Conservation (phyloP, 768 basidiomycete species). For the Boletus barrowsii region DNA sequence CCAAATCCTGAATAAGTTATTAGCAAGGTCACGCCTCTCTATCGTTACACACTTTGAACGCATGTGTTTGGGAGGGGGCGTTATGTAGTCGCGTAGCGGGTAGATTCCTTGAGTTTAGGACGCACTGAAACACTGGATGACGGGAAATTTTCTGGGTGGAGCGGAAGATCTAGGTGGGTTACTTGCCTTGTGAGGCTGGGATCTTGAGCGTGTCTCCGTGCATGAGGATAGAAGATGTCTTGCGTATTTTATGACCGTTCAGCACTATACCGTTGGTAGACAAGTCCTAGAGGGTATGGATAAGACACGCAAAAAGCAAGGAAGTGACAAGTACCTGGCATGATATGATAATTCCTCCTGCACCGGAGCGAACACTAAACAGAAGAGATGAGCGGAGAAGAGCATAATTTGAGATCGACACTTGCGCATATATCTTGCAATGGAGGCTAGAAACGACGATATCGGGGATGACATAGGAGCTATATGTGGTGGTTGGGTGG, state of each 20-base stretch:
- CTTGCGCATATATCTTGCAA: slow-evolving; percentile 76
- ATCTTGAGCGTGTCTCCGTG: slow-evolving; percentile 70
- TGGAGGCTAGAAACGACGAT: slow-evolving; percentile 64
- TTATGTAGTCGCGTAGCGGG: slow-evolving; percentile 55
- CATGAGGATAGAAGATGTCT: slow-evolving; percentile 68
- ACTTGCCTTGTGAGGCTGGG: slow-evolving; percentile 59
- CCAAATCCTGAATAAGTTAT: slow-evolving; percentile 46
- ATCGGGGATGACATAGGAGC: slow-evolving; percentile 57
- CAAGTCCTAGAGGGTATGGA: slow-evolving; percentile 48
- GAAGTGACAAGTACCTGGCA: slow-evolving; percentile 53
- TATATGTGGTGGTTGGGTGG: slow-evolving; percentile 11
- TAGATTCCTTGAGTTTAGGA: slow-evolving; percentile 52
- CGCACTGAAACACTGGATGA: slow-evolving; percentile 60
- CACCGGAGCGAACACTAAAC: slow-evolving; percentile 61
- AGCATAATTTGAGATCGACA: no score
- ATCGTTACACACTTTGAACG: slow-evolving; percentile 46
- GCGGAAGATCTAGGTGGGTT: not conserved
- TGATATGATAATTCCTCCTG: slow-evolving; percentile 72
- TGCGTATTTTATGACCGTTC: slow-evolving; percentile 67
- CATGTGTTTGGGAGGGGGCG: slow-evolving; percentile 51
- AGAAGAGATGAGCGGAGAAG: not conserved
- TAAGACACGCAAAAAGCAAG: not conserved
- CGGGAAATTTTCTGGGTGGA: not conserved
- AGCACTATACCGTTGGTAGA: slow-evolving; percentile 75
- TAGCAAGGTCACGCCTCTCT: not conserved